A percentile compares a stretch with the other conserved stretches of the same genome.
Conservation (phyloP, 192 early-diverging fungal genomes). For the Dissophora globulifera region DNA sequence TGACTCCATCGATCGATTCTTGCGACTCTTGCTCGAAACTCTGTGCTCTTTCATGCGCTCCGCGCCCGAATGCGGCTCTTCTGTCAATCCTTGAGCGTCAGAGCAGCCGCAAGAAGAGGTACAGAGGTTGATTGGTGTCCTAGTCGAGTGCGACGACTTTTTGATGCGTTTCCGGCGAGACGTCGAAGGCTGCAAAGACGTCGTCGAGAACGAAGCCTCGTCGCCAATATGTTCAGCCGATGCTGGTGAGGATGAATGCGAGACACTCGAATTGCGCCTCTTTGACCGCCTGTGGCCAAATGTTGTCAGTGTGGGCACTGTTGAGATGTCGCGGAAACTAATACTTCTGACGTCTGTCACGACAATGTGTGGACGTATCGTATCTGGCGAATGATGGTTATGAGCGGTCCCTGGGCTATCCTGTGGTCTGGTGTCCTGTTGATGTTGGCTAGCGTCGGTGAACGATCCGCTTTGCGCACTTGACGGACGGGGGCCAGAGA, state of each 20-base stretch:
- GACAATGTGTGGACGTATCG: constrained; percentile 12
- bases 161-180: constrained; percentile 47
- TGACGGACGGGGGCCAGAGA: background rate
- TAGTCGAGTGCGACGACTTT: constrained; percentile 34
- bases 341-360: constrained; percentile 47
- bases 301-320: constrained; percentile 28
- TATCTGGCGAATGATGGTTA: constrained; percentile 1
- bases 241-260: background rate
- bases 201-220: constrained; percentile 4
- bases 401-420: background rate
- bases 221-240: background rate
- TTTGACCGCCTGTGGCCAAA: constrained; percentile 35
- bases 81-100: background rate
- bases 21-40: background rate
- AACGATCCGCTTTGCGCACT: background rate
- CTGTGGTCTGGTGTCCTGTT: background rate
- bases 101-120: constrained; percentile 30
- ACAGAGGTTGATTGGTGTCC: constrained; percentile 11
- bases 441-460: background rate
- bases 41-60: background rate
- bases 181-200: constrained; percentile 1
- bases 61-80: background rate
- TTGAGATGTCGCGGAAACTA: constrained; percentile 47
- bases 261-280: constrained; percentile 24
- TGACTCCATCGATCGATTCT: constrained; percentile 29